Percentiles rank a stretch among this genome's conserved stretches.
Conservation (phyloP, 164 flowering plant species). For the Litsea cubeba region DNA sequence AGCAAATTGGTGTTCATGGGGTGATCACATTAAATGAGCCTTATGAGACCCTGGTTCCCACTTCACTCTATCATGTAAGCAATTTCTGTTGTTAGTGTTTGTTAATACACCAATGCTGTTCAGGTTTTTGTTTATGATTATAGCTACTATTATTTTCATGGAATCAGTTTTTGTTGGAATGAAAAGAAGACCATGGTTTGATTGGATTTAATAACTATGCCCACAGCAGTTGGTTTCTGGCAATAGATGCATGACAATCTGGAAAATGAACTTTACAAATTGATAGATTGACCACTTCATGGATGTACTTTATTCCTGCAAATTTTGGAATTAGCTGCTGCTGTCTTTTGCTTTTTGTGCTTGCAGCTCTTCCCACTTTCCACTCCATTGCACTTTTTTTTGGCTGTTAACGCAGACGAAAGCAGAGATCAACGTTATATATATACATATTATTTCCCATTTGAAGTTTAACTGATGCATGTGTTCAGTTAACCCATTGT, state of each 20-base stretch:
- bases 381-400: background rate
- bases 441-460: background rate
- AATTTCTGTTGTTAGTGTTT: background rate
- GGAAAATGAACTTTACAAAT: background rate
- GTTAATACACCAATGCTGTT: background rate
- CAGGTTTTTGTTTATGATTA: background rate
- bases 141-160: background rate
- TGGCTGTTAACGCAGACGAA: background rate
- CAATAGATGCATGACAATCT: background rate
- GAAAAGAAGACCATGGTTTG: background rate
- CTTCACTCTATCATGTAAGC: slow-evolving; percentile 70
- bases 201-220: background rate
- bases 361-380: background rate
- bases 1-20: slow-evolving; percentile 76
- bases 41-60: slow-evolving; percentile 87
- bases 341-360: background rate
- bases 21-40: slow-evolving; percentile 89
- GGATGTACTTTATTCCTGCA: background rate
- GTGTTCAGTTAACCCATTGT: background rate
- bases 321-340: background rate
- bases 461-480: background rate
- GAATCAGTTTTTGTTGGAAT: background rate
- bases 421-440: background rate
- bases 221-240: background rate
- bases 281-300: background rate